Base-by-base conservation (phyloP, 257 asterid genomes). In the Thymus quinquecostatus region DNA sequence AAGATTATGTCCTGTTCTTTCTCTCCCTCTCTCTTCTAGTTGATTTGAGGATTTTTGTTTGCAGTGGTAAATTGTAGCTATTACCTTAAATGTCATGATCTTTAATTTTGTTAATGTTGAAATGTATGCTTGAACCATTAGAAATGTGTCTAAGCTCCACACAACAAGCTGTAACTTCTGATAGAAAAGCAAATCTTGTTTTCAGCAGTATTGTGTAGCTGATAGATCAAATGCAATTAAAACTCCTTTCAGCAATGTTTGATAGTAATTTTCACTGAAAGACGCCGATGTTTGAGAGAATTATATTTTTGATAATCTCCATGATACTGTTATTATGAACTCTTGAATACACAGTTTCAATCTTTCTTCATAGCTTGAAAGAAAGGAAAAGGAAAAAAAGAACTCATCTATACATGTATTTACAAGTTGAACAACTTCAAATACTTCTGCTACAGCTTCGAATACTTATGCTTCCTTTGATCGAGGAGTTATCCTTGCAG, bases 401-500 rank as follows among this genome's bases (percentile, higher is more conserved):
- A 71, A 63, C 61, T 29, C 68, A 43, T 43, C 10, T 71, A 60
- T 55, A 80, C 83, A 66, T 70, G 27, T 57, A 68, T 58, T 40
- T 8, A 38, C 75, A 71, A 41, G 36, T 56, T 30, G 7, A 45
- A 48, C 14, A 53, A 32, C 66, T 43, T 43, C 28, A 40, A 11
- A 41, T 29, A 29, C 1, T 21, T 10, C 32, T 58, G 21, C 21
- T 21, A 48, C 14, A 53, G 27, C 66, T 43, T 43, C 28, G 32
- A 11, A 41, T 29, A 29, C 1, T 21, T 10, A 32, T 58, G 44
- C 33, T 6, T 32, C 58, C 61, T 70, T 63, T 51, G 47, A 69
- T 55, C 66, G 64, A 36, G 69, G 65, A 69, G 76, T 47, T 70
- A 71, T 55, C 82, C 78, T 63, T 71, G 75, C 74, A 73, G 63